A percentile compares a stretch with the other conserved stretches of the same genome.
Conservation (phyloP, 495 filamentous ascomycete genomes). For the Penicillium flavigenum region DNA sequence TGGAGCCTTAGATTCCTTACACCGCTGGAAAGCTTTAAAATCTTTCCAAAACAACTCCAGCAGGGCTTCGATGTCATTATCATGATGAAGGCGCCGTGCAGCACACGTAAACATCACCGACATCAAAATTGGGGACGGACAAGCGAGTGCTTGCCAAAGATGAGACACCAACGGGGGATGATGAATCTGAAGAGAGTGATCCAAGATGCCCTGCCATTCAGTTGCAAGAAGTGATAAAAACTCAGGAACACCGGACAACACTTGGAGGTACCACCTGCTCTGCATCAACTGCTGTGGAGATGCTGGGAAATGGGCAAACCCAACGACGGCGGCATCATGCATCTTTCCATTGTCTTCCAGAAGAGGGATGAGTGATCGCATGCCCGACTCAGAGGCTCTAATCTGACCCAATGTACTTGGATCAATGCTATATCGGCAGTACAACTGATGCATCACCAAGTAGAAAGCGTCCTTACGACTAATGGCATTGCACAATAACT, state of each 20-base stretch:
- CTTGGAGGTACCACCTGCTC: background rate
- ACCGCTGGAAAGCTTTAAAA: background rate
- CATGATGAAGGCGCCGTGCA: conserved; percentile 1
- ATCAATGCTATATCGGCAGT: conserved; percentile 50
- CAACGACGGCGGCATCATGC: background rate
- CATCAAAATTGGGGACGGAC: conserved; percentile 5
- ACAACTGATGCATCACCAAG: conserved; percentile 66
- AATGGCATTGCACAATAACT: conserved; percentile 59
- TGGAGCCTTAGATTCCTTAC: background rate
- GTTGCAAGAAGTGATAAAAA: background rate
- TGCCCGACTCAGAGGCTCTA: conserved; percentile 2
- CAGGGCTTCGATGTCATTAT: background rate
- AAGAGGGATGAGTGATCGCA: conserved; percentile 1
- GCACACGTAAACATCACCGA: conserved; percentile 12
- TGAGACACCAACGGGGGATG: conserved; percentile 7
- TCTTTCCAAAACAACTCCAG: background rate
- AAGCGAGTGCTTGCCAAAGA: background rate
- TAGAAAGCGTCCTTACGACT: conserved; percentile 58
- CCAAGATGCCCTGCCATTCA: background rate
- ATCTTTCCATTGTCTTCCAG: conserved; percentile 17
- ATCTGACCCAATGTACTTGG: conserved; percentile 6
- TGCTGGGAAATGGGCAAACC: conserved; percentile 7
- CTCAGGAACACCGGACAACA: background rate
- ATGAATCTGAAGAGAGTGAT: background rate
- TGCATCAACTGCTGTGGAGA: background rate